A percentile compares a stretch with the other conserved stretches of the same genome.
Evolutionary conservation across 139 green algal genomes (phyloP).

Genomic region (Astrephomene gubernaculifera): DNA sequence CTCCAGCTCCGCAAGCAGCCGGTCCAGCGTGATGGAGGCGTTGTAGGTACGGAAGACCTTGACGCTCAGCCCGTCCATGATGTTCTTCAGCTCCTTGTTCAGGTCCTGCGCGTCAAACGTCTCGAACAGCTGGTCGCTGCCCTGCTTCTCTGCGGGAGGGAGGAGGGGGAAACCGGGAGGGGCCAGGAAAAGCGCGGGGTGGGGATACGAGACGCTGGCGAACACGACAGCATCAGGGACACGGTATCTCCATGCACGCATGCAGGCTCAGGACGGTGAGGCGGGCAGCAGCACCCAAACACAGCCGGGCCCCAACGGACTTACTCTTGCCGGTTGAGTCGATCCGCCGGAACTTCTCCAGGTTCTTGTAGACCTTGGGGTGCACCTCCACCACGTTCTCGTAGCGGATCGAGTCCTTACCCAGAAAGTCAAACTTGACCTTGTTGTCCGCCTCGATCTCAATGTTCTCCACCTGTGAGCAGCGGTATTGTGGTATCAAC

Average conservation of each 20-base stretch:
- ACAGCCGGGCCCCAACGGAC: too few species aligned
- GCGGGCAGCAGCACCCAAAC: too few species aligned
- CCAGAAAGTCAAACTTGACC: constrained; percentile 99
- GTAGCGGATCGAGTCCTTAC: constrained; percentile 97
- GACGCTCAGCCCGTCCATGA: constrained; percentile 96
- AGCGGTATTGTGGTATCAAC: too few species aligned
- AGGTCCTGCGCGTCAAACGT: constrained; percentile 90
- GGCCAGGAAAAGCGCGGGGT: too few species aligned
- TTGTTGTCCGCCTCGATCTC: constrained; percentile 72
- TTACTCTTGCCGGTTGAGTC: constrained; percentile 68
- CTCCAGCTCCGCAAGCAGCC: constrained; percentile 79
- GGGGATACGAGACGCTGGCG: too few species aligned
- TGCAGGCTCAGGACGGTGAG: too few species aligned
- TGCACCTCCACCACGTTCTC: constrained; percentile 95
- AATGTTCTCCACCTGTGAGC: constrained; percentile 91
- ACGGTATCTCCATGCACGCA: too few species aligned
- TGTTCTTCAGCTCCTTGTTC: constrained; percentile 94
- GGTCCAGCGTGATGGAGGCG: constrained; percentile 93
- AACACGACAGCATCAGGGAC: too few species aligned
- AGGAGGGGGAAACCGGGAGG: too few species aligned
- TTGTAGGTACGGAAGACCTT: constrained; percentile 99
- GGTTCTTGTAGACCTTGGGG: constrained; percentile 75
- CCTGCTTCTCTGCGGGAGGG: constrained; percentile 77
- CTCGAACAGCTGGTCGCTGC: constrained; percentile 94
- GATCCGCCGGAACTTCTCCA: constrained; percentile 81